Percentiles rank a stretch among this genome's conserved stretches.
These are phyloP conservation scores for Plenodomus biglobosus DNA, from an alignment of 2,329 filamentous ascomycete genomes.

Conservation along the genomic window DNA sequence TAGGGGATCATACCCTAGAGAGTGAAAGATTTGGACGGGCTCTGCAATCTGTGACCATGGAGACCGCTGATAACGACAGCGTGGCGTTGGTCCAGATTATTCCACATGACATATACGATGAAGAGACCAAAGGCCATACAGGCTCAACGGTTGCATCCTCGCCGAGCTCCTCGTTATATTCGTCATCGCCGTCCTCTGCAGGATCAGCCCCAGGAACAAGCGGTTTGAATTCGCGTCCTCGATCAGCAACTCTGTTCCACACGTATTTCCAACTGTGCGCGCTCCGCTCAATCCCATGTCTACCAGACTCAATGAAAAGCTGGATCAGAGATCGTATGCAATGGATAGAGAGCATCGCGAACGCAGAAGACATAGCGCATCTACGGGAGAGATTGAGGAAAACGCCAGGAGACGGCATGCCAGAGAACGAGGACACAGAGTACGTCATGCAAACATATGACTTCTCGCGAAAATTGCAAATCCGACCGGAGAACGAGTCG, in stretches of 20 bases:
- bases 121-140: not conserved
- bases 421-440: constrained; percentile 3
- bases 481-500: not conserved
- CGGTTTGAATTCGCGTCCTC: not conserved
- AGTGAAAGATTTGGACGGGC: not conserved
- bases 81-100: not conserved
- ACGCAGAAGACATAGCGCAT: constrained; percentile 13
- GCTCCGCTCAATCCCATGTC: constrained; percentile 7
- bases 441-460: constrained; percentile 3
- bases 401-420: constrained; percentile 9
- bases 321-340: constrained; percentile 21
- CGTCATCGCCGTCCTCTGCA: not conserved
- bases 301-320: constrained; percentile 13
- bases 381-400: constrained; percentile 15
- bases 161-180: not conserved
- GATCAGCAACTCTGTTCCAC: constrained; percentile 17
- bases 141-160: not conserved
- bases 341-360: constrained; percentile 16
- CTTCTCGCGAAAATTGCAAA: not conserved
- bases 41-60: not conserved
- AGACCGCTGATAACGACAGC: not conserved
- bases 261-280: constrained; percentile 25
- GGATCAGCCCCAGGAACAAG: not conserved
- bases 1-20: not conserved
- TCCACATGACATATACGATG: not conserved